Conservation (phyloP, 2,329 filamentous ascomycete species). For the Teratosphaeriaceae sp. region DNA sequence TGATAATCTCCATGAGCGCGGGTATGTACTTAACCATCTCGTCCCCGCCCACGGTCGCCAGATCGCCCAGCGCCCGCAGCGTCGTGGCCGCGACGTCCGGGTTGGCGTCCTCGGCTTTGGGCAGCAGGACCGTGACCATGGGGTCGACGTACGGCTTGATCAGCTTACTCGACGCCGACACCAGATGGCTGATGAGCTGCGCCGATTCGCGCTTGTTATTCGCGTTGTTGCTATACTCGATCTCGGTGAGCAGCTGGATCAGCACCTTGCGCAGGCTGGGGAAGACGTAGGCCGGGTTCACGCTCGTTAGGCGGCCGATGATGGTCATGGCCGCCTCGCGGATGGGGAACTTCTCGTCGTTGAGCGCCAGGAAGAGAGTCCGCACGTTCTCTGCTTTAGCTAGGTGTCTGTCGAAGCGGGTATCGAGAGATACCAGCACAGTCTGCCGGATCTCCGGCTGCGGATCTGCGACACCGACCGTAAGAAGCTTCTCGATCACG, state of each 20-base stretch:
- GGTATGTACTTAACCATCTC: slow-evolving; percentile 92
- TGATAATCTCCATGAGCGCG: slow-evolving; percentile 87
- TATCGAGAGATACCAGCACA: slow-evolving; percentile 81
- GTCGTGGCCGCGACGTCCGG: slow-evolving; percentile 89
- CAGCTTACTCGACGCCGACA: slow-evolving; percentile 84
- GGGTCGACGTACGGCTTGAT: slow-evolving; percentile 97
- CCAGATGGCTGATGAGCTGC: slow-evolving; percentile 83
- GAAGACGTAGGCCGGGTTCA: slow-evolving; percentile 96
- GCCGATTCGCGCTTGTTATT: slow-evolving; percentile 96
- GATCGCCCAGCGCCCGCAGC: slow-evolving; percentile 88
- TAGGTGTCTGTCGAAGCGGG: slow-evolving; percentile 92
- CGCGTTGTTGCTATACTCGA: slow-evolving; percentile 91
- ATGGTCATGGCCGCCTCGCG: slow-evolving; percentile 93
- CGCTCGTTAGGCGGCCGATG: slow-evolving; percentile 82
- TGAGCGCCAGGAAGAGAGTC: slow-evolving; percentile 88
- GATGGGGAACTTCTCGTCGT: slow-evolving; percentile 89
- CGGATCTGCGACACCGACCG: slow-evolving; percentile 84
- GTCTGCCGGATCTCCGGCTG: slow-evolving; percentile 84
- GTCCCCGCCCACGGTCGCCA: slow-evolving; percentile 87
- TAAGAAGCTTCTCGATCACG: slow-evolving; percentile 93
- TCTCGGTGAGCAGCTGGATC: slow-evolving; percentile 90
- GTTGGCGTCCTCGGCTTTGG: slow-evolving; percentile 80
- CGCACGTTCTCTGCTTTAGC: slow-evolving; percentile 96
- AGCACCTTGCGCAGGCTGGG: slow-evolving; percentile 90
- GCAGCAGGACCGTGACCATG: slow-evolving; percentile 89